Evolutionary conservation across 2,329 filamentous ascomycete genomes (phyloP), one percentile per base, ranked within the genome.

Genomic region (Acarospora socialis): DNA sequence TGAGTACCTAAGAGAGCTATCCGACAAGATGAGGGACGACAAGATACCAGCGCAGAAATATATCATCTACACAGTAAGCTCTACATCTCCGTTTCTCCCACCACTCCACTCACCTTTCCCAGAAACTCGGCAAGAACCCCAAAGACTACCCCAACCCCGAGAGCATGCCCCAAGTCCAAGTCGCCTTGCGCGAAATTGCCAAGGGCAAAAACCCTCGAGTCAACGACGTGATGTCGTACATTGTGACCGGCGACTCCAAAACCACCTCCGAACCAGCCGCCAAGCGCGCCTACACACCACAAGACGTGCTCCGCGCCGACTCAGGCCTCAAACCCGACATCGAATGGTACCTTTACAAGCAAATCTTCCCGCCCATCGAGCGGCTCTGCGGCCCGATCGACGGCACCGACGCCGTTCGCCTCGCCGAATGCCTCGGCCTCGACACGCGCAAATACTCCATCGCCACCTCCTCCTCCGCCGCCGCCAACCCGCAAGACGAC

Each of bases 281-380:
- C 14, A 93, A 93, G 59, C 82, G 92, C 43, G 87, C 90, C 3
- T 87, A 82, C 53, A 77, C 80, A 4, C 77, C 82, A 1, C 77
- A 84, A 35, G 90, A 98, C 52, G 75, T 92, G 12, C 62, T 81
- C 37, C 92, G 90, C 49, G 51, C 72, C 10, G 80, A 81, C 43
- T 75, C 77, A 1, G 77, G 65, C 1, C 67, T 98, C 5, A 69
- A 77, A 36, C 82, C 86, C 2, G 90, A 98, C 49, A 71, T 94
- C n/a, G 90, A 98, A 51, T 95, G 86, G 71, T 98, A 98, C 55
- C 73, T 98, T 22, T 79, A 83, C 62, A 98, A 98, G 63, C 90
- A 98, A 56, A 94, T 98, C 37, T 83, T 98, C 58, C 90, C 90
- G 7, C 90, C 90, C 0, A 90, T 98, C 16, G 90, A 98, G 60